phyloP scores from a whole-genome alignment of 2,329 filamentous ascomycete species.

The Aspergillus arachidicola region DNA sequence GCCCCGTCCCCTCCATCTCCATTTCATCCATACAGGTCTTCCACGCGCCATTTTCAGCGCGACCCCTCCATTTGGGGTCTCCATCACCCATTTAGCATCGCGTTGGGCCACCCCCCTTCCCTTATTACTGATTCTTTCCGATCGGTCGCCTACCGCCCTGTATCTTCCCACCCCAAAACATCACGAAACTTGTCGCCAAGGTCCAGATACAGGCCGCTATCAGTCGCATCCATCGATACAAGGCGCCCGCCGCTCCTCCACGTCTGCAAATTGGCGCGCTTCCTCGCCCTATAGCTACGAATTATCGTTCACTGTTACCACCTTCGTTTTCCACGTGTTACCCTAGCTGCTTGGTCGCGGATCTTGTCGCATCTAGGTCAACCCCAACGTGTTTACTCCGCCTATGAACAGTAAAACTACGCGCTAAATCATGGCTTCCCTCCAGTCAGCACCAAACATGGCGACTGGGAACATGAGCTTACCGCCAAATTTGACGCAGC shows the following conservation, averaged over 20 bases:
- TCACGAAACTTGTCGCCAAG: constrained; percentile 39
- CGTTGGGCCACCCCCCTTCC: constrained; percentile 19
- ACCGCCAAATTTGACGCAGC: constrained; percentile 69
- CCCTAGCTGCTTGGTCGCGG: constrained; percentile 21
- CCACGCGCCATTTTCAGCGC: constrained; percentile 37
- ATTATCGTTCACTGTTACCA: constrained; percentile 21
- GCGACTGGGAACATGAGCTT: constrained; percentile 66
- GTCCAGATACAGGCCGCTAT: constrained; percentile 28
- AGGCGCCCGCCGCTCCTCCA: constrained; percentile 22
- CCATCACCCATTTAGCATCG: constrained; percentile 21
- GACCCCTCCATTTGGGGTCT: constrained; percentile 25
- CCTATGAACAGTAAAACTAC: constrained; percentile 35
- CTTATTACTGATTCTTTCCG: constrained; percentile 22
- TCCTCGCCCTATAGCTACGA: constrained; percentile 28
- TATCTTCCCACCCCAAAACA: constrained; percentile 29
- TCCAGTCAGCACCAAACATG: constrained; percentile 71
- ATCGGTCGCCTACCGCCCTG: constrained; percentile 25
- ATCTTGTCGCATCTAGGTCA: constrained; percentile 23
- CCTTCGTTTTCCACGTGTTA: constrained; percentile 23
- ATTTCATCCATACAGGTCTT: constrained; percentile 38
- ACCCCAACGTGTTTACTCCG: constrained; percentile 20
- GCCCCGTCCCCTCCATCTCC: constrained; percentile 42
- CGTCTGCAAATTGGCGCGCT: constrained; percentile 24
- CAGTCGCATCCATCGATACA: constrained; percentile 30
- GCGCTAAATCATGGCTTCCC: constrained; percentile 70